phyloP scores from a whole-genome alignment of 163 green algal species.

The Scenedesmus sp. region DNA sequence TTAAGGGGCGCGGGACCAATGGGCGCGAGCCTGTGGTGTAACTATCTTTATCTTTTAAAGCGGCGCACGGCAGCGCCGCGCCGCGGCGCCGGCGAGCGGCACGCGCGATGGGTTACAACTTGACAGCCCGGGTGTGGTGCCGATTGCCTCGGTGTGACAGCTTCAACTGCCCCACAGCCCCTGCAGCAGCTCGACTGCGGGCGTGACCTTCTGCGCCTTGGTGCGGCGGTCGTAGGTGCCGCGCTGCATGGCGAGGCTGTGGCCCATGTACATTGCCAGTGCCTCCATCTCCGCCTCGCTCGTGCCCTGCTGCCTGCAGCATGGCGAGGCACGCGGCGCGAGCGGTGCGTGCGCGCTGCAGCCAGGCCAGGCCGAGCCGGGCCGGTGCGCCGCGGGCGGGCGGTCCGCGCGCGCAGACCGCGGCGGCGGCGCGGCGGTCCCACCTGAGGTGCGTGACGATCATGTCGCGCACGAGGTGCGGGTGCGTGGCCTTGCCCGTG shows the following conservation, averaged over 20 bases:
- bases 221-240: constrained; percentile 69
- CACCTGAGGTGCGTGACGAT: constrained; percentile 73
- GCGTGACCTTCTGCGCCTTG: constrained; percentile 22
- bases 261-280: constrained; percentile 80
- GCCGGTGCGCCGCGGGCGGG: neutral
- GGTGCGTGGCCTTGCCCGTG: constrained; percentile 65
- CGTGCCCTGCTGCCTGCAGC: constrained; percentile 45
- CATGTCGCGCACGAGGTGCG: constrained; percentile 69
- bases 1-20: too few species aligned
- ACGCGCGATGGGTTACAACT: too few species aligned
- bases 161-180: neutral
- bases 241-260: constrained; percentile 44
- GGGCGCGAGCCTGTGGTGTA: too few species aligned
- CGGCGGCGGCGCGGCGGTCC: neutral
- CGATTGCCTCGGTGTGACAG: too few species aligned
- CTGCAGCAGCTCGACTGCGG: constrained; percentile 28
- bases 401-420: neutral
- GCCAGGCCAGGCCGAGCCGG: neutral
- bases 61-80: too few species aligned
- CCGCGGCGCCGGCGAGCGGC: too few species aligned
- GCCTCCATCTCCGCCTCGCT: constrained; percentile 71
- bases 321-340: neutral
- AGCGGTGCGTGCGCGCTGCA: neutral
- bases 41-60: too few species aligned
- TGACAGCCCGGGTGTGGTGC: too few species aligned